These are phyloP conservation scores for Nemophila menziesii DNA, from an alignment of 257 asterid genomes.

Conservation along the genomic window DNA sequence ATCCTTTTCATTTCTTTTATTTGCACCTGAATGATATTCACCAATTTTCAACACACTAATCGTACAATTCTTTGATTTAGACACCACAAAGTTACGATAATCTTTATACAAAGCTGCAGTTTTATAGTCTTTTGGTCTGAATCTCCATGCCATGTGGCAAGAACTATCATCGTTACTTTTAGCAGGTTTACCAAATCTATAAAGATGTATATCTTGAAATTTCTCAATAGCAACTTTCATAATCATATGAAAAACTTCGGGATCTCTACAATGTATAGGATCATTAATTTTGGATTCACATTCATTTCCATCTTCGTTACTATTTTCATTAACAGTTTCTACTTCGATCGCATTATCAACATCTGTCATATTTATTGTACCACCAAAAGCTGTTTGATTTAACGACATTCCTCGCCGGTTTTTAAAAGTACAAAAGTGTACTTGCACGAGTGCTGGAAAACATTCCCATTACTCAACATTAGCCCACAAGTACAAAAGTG, in stretches of 20 bases:
- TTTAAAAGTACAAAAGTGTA: too few relatives aligned
- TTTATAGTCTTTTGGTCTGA: conserved; percentile 66
- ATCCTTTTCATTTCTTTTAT: conserved; percentile 77
- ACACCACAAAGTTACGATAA: conserved; percentile 48
- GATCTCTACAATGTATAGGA: conserved; percentile 69
- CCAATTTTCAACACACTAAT: conserved; percentile 56
- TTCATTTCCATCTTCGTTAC: conserved; percentile 1
- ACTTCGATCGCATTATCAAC: conserved; percentile 37
- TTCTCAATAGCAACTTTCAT: conserved; percentile 66
- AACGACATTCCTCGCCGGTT: conserved; percentile 86
- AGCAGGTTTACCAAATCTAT: conserved; percentile 73
- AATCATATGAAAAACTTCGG: conserved; percentile 61
- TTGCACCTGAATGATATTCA: conserved; percentile 75
- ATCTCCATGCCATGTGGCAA: conserved; percentile 96
- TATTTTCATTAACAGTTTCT: background rate
- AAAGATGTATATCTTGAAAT: conserved; percentile 56
- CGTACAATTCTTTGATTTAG: conserved; percentile 50
- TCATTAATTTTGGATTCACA: conserved; percentile 39
- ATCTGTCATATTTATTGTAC: conserved; percentile 70
- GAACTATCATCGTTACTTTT: conserved; percentile 41
- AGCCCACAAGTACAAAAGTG: too few relatives aligned
- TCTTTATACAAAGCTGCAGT: conserved; percentile 50
- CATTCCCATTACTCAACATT: too few relatives aligned
- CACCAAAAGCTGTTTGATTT: conserved; percentile 60
- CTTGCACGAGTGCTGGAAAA: too few relatives aligned